phyloP scores from a whole-genome alignment of 495 filamentous ascomycete species.

The Neurospora sp. region DNA sequence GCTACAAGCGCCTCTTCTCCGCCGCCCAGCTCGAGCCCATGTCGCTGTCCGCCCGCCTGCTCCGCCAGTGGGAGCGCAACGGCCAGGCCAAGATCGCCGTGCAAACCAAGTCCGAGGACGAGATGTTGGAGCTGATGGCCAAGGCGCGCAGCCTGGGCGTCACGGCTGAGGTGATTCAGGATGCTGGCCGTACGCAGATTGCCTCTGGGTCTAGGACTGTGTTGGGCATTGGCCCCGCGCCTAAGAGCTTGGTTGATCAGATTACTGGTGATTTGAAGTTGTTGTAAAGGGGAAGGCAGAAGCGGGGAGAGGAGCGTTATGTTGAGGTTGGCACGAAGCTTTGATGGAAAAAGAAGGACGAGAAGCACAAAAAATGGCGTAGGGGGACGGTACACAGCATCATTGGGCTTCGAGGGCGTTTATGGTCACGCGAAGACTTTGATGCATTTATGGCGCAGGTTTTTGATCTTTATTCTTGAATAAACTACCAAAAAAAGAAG shows the following conservation, averaged over 20 bases:
- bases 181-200: constrained; percentile 97
- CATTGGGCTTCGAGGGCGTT: not conserved
- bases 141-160: constrained; percentile 75
- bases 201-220: constrained; percentile 86
- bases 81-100: constrained; percentile 92
- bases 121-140: constrained; percentile 64
- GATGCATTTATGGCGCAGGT: not conserved
- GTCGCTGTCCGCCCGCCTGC: constrained; percentile 48
- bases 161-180: constrained; percentile 77
- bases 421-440: not conserved
- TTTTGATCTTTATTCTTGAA: not conserved
- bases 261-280: constrained; percentile 87
- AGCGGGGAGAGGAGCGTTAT: not conserved
- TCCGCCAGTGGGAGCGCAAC: constrained; percentile 69
- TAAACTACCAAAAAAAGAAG: not conserved
- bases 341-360: not conserved
- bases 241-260: constrained; percentile 73
- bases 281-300: constrained; percentile 36
- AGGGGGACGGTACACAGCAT: not conserved
- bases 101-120: constrained; percentile 74
- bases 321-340: not conserved
- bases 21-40: constrained; percentile 35
- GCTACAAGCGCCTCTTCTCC: constrained; percentile 75
- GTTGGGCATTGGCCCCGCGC: constrained; percentile 78
- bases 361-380: not conserved